phyloP scores from a whole-genome alignment of 2,329 filamentous ascomycete genomes.

The Cercospora nicotianae region DNA sequence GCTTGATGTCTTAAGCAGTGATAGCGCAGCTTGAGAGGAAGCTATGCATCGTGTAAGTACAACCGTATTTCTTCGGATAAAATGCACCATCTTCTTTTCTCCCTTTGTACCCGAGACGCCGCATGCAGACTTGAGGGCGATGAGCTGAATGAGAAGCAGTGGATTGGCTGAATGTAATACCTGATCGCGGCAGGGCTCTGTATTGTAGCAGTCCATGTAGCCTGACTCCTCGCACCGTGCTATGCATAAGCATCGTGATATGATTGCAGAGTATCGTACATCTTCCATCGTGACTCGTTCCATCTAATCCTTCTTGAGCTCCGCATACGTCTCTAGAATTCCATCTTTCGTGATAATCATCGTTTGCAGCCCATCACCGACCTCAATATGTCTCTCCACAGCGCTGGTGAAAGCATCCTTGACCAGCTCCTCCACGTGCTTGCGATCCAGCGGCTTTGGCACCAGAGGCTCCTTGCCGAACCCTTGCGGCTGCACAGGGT shows the following conservation, averaged over 20 bases:
- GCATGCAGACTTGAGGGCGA: neutral
- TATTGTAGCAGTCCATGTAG: neutral
- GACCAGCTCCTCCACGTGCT: conserved; percentile 80
- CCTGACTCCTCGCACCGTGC: conserved; percentile 20
- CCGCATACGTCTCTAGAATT: conserved; percentile 79
- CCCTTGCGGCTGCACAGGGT: conserved; percentile 80
- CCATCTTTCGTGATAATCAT: conserved; percentile 86
- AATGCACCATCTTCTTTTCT: neutral
- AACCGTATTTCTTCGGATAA: neutral
- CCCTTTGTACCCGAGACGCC: neutral
- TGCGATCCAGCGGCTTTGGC: conserved; percentile 66
- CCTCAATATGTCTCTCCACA: conserved; percentile 98
- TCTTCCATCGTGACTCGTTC: neutral
- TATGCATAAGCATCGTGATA: conserved; percentile 13
- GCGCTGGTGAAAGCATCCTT: conserved; percentile 98
- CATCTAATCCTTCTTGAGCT: conserved; percentile 80
- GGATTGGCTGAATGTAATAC: neutral
- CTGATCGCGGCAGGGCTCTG: neutral
- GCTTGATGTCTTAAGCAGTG: conserved; percentile 1
- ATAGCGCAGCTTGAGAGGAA: neutral
- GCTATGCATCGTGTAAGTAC: neutral
- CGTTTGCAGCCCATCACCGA: conserved; percentile 94
- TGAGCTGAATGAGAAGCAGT: neutral
- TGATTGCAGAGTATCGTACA: conserved; percentile 22
- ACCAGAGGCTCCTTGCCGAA: conserved; percentile 74